A percentile compares a stretch with the other conserved stretches of the same genome.
Evolutionary conservation across 2,329 filamentous ascomycete genomes (phyloP).

Genomic region (Paracoccidioides brasiliensis): DNA sequence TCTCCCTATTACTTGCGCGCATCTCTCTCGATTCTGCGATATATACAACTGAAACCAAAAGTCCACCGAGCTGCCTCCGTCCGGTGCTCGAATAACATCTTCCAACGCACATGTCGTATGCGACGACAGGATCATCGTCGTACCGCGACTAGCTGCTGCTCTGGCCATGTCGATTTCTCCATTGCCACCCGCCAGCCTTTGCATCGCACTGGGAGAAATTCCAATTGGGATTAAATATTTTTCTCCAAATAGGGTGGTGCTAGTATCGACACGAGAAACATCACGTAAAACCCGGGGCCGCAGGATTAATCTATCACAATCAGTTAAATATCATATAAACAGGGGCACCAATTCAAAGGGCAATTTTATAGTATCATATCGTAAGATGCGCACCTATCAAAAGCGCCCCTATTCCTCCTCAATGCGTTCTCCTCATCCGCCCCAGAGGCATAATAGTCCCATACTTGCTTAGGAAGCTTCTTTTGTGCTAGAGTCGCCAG

Average conservation of each 20-base stretch:
- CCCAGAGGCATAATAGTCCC: not conserved
- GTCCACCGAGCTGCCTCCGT: not conserved
- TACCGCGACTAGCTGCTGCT: constrained; percentile 43
- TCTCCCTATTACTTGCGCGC: constrained; percentile 46
- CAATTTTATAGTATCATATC: not conserved
- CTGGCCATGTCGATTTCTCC: constrained; percentile 49
- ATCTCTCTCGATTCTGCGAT: constrained; percentile 30
- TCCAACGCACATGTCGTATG: constrained; percentile 51
- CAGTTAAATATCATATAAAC: not conserved
- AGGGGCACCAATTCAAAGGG: not conserved
- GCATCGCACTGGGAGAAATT: constrained; percentile 56
- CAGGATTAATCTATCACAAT: not conserved
- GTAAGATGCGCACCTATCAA: not conserved
- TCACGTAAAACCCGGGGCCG: not conserved
- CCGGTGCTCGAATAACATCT: constrained; percentile 34
- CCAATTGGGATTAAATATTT: constrained; percentile 41
- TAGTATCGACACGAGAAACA: constrained; percentile 25
- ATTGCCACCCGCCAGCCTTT: constrained; percentile 52
- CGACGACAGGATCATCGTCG: constrained; percentile 56
- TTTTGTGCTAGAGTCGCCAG: not conserved
- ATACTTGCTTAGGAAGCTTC: constrained; percentile 1
- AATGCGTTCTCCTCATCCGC: not conserved
- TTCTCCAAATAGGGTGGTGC: constrained; percentile 39
- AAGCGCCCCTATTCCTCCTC: not conserved
- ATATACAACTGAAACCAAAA: constrained; percentile 2